Percentiles rank a stretch among this genome's conserved stretches.
Conservation (phyloP, 2,329 filamentous ascomycete species). For the Cryphonectria carpinicola region DNA sequence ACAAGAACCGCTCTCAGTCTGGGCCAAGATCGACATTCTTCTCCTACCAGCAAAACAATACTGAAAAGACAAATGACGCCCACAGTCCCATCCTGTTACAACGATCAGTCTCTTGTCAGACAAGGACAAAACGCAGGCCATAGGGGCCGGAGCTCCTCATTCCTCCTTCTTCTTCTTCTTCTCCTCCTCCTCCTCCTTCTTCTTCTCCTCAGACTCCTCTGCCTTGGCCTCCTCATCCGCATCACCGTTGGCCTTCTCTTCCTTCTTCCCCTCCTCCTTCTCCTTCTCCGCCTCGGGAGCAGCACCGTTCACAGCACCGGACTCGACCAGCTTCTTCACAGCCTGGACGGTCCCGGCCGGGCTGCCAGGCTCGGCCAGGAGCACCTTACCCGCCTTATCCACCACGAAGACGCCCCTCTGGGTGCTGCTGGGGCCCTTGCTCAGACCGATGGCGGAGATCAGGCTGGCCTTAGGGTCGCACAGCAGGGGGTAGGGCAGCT, state of each 20-base stretch:
- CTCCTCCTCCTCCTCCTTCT: slow-evolving; percentile 34
- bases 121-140: background rate
- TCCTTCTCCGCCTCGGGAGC: slow-evolving; percentile 31
- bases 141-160: background rate
- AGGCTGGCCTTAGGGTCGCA: slow-evolving; percentile 78
- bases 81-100: background rate
- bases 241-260: slow-evolving; percentile 23
- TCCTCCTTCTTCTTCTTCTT: background rate
- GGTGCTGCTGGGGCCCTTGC: slow-evolving; percentile 81
- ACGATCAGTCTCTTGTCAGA: background rate
- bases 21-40: background rate
- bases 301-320: slow-evolving; percentile 38
- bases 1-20: background rate
- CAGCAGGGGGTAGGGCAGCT: slow-evolving; percentile 83
- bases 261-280: slow-evolving; percentile 32
- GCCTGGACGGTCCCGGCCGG: slow-evolving; percentile 78
- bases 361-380: slow-evolving; percentile 74
- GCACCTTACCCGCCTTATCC: slow-evolving; percentile 73
- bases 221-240: slow-evolving; percentile 13
- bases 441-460: slow-evolving; percentile 85
- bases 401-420: slow-evolving; percentile 87
- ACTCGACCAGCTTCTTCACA: slow-evolving; percentile 71
- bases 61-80: background rate
- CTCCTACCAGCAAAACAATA: background rate
- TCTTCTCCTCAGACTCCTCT: slow-evolving; percentile 7